These are phyloP conservation scores for Nannochloropsis gaditana DNA, from an alignment of 108 stramenopile genomes.

Conservation along the genomic window DNA sequence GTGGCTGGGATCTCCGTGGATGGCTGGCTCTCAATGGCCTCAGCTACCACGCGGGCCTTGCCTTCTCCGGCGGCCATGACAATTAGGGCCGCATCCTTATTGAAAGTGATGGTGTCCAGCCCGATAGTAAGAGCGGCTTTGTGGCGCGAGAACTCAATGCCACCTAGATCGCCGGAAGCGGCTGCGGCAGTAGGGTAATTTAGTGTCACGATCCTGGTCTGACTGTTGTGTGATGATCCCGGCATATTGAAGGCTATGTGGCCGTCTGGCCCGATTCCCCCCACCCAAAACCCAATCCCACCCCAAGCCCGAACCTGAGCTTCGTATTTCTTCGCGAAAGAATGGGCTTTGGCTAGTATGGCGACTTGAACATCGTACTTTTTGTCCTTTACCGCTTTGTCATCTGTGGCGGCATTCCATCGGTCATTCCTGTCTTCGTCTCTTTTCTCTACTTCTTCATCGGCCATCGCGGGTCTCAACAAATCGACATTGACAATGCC, in stretches of 20 bases:
- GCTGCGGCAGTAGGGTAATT: slow-evolving; percentile 38
- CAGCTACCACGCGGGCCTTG: slow-evolving; percentile 31
- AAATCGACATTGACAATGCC: slow-evolving; percentile 22
- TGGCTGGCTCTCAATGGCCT: slow-evolving; percentile 22
- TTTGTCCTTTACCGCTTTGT: neutral
- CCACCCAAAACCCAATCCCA: slow-evolving; percentile 54
- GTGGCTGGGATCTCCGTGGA: slow-evolving; percentile 22
- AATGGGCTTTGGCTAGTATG: neutral
- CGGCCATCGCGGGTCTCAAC: neutral
- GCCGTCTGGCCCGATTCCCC: slow-evolving; percentile 56
- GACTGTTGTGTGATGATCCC: slow-evolving; percentile 33
- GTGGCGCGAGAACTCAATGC: slow-evolving; percentile 25
- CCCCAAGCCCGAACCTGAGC: slow-evolving; percentile 26
- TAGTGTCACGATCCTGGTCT: slow-evolving; percentile 46
- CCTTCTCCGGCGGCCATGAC: slow-evolving; percentile 43
- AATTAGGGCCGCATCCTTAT: slow-evolving; percentile 30
- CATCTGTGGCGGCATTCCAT: neutral
- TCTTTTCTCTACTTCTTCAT: neutral
- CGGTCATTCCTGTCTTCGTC: neutral
- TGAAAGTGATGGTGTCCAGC: slow-evolving; percentile 31
- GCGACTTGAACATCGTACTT: neutral
- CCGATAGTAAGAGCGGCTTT: slow-evolving; percentile 43
- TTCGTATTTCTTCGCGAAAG: slow-evolving; percentile 29
- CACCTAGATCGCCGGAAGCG: slow-evolving; percentile 37
- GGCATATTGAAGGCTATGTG: slow-evolving; percentile 59